Conservation (phyloP, 2,329 filamentous ascomycete species). For the Talaromyces islandicus region DNA sequence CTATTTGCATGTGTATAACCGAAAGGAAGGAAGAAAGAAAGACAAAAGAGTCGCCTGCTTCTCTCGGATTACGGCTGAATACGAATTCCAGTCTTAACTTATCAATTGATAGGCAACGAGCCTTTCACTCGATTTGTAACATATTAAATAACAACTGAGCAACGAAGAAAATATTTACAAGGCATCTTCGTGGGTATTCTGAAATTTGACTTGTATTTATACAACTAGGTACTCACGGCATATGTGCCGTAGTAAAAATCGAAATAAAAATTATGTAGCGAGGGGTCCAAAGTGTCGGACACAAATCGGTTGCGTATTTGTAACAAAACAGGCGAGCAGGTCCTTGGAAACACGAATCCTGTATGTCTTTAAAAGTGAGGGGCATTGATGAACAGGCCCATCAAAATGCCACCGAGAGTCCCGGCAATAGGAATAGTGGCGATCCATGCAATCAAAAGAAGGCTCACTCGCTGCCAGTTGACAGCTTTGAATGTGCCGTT, state of each 20-base stretch:
- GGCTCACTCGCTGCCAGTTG: slow-evolving; percentile 67
- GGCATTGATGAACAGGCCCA: slow-evolving; percentile 10
- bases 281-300: background rate
- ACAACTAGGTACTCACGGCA: background rate
- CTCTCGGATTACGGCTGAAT: background rate
- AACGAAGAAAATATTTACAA: background rate
- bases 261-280: background rate
- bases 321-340: background rate
- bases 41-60: background rate
- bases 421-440: slow-evolving; percentile 59
- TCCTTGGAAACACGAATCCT: background rate
- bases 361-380: background rate
- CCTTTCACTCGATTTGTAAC: background rate
- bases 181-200: background rate
- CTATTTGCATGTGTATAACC: background rate
- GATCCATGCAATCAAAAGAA: slow-evolving; percentile 63
- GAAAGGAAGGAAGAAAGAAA: background rate
- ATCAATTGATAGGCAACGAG: background rate
- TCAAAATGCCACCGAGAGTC: slow-evolving; percentile 7
- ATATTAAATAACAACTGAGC: too few species aligned
- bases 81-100: background rate
- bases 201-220: background rate
- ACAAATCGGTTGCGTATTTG: background rate
- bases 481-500: slow-evolving; percentile 66
- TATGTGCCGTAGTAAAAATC: background rate